Conservation (phyloP, 2,329 filamentous ascomycete genomes). For the Paraconiothyrium sp. region DNA sequence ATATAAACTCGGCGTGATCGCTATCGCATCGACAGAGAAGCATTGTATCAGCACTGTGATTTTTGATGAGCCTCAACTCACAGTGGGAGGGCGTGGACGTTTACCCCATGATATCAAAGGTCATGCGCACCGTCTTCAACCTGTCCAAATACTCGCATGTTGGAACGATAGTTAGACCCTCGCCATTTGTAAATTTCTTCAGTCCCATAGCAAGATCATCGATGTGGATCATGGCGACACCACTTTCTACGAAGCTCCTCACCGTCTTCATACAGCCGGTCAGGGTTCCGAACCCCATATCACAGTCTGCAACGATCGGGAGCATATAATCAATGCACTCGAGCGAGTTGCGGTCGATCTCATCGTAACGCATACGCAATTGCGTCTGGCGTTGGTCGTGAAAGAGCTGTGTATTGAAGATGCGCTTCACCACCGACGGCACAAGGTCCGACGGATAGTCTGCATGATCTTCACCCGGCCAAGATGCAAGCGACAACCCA, state of each 20-base stretch:
- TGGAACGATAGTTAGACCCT: constrained; percentile 53
- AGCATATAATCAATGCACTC: constrained; percentile 54
- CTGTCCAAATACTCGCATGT: constrained; percentile 52
- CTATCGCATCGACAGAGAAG: constrained; percentile 52
- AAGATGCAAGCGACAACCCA: constrained; percentile 49
- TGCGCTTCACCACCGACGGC: constrained; percentile 52
- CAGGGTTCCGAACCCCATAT: constrained; percentile 56
- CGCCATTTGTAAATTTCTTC: constrained; percentile 56
- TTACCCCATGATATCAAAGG: constrained; percentile 52
- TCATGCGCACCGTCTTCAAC: constrained; percentile 49
- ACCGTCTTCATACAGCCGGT: constrained; percentile 55
- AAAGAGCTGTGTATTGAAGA: constrained; percentile 54
- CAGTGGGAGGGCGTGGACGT: background rate
- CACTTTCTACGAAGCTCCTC: constrained; percentile 54
- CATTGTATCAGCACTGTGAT: constrained; percentile 46
- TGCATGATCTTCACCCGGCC: constrained; percentile 54
- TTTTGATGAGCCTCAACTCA: background rate
- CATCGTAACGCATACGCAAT: constrained; percentile 45
- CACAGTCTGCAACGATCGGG: constrained; percentile 55
- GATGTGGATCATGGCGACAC: constrained; percentile 56
- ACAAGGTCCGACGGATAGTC: constrained; percentile 57
- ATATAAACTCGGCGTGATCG: constrained; percentile 53
- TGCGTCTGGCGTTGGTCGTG: constrained; percentile 55
- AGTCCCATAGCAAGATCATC: constrained; percentile 56
- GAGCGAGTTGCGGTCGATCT: constrained; percentile 41